Base-by-base conservation (phyloP, 176 grass and related monocot species). In the Ampelocalamus luodianensis region DNA sequence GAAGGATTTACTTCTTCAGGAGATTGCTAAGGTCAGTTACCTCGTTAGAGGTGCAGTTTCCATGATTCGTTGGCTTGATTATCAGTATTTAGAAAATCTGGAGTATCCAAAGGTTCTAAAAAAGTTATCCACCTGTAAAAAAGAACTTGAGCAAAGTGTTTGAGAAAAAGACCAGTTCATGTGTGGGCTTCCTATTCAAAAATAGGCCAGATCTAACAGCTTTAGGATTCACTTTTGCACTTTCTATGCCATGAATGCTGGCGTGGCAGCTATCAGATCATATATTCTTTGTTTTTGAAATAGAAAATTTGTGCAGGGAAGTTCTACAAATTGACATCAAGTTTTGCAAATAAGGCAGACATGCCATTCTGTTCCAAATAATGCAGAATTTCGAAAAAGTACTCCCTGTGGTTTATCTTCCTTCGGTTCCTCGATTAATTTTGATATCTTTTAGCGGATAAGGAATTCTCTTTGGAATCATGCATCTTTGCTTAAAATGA, bases 1-100 rank as follows among this genome's bases (percentile, higher is more conserved):
- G 79, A 98, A 92, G 80, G 96, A 98, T 83, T 92, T 98, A 85
- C 91, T 98, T 85, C 42, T 98, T 85, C 89, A 95, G 79, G 96
- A 98, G 81, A 86, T 98, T 72, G 88, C 96, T 59, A 98, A 98
- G 91, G 96, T 98, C 79, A 87, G 68, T 51, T 77, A 68, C 5
- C 46, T 63, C 12, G n/a, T 50, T 83, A 14, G 51, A 67, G 74
- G 22, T 36, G 27, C 10, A 74, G 9, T 85, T 74, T 56, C 22
- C 27, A 51, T 75, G 24, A 17, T 68, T 14, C 45, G 0, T 81
- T 60, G 9, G 51, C 0, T 80, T 53, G 65, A 48, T 85, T 20
- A 22, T 71, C 26, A 39, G 16, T 43, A 85, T 78, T 59, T 78
- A 16, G 73, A 78, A 70, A 76, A 27, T 45, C 15, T 7, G 3